phyloP scores from a whole-genome alignment of 345 rosid genomes.

The Citrus unshiu region DNA sequence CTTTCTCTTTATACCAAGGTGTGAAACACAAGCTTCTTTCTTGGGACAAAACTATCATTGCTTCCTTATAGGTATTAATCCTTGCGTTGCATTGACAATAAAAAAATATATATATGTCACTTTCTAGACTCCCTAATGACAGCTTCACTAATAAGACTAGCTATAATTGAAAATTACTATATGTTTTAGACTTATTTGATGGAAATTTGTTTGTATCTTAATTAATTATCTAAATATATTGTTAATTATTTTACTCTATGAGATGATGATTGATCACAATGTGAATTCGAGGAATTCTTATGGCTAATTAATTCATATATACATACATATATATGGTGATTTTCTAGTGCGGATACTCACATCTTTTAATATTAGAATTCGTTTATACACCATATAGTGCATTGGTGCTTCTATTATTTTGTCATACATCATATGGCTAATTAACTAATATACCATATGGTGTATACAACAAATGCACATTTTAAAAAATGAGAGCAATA shows the following conservation, averaged over 20 bases:
- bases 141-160: slow-evolving; percentile 9
- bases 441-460: too few species aligned
- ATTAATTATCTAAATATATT: slow-evolving; percentile 14
- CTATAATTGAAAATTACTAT: slow-evolving; percentile 22
- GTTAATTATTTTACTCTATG: slow-evolving; percentile 20
- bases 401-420: too few species aligned
- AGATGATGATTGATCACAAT: slow-evolving; percentile 52
- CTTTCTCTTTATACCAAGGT: slow-evolving; percentile 24
- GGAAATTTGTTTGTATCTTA: neutral
- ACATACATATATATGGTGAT: too few species aligned
- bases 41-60: slow-evolving; percentile 47
- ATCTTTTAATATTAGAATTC: too few species aligned
- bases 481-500: neutral
- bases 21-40: slow-evolving; percentile 49
- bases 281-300: slow-evolving; percentile 30
- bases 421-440: too few species aligned
- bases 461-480: too few species aligned
- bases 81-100: slow-evolving; percentile 19
- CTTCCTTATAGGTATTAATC: slow-evolving; percentile 26
- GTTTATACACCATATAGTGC: too few species aligned
- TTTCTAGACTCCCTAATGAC: slow-evolving; percentile 19
- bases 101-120: too few species aligned
- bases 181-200: slow-evolving; percentile 11
- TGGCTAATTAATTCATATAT: slow-evolving; percentile 13
- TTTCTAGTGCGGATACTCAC: too few species aligned